Evolutionary conservation across 306 rosid species (phyloP).

Genomic region (Ziziphus jujuba): DNA sequence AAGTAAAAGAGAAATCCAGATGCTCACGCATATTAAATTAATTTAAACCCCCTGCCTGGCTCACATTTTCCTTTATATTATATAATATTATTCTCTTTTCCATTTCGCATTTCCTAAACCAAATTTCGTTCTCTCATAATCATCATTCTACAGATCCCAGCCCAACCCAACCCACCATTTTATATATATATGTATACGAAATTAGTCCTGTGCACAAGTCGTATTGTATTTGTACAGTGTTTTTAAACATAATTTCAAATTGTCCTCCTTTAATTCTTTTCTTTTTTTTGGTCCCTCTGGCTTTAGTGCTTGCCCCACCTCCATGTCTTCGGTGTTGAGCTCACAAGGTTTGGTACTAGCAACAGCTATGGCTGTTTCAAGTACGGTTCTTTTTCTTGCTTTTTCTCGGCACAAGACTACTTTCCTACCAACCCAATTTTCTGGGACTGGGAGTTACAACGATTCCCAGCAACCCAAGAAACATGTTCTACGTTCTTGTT

Average conservation of each 20-base stretch:
- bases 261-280: neutral
- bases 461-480: slow-evolving; percentile 5
- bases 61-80: neutral
- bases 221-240: neutral
- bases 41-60: neutral
- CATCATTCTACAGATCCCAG: neutral
- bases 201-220: too few relatives aligned
- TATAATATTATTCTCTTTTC: neutral
- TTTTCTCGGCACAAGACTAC: slow-evolving; percentile 30
- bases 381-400: slow-evolving; percentile 35
- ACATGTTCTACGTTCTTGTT: slow-evolving; percentile 53
- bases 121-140: neutral
- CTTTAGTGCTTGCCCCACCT: neutral
- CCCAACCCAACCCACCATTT: too few relatives aligned
- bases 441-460: slow-evolving; percentile 5
- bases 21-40: slow-evolving; percentile 6
- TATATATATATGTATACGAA: neutral
- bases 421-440: slow-evolving; percentile 5
- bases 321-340: slow-evolving; percentile 39
- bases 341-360: slow-evolving; percentile 44
- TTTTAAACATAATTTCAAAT: neutral
- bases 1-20: slow-evolving; percentile 16
- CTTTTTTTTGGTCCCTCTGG: neutral
- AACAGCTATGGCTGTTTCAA: slow-evolving; percentile 48
- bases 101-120: neutral